Evolutionary conservation across 2,329 filamentous ascomycete species (phyloP).

Genomic region (Colletotrichum lindemuthianum): DNA sequence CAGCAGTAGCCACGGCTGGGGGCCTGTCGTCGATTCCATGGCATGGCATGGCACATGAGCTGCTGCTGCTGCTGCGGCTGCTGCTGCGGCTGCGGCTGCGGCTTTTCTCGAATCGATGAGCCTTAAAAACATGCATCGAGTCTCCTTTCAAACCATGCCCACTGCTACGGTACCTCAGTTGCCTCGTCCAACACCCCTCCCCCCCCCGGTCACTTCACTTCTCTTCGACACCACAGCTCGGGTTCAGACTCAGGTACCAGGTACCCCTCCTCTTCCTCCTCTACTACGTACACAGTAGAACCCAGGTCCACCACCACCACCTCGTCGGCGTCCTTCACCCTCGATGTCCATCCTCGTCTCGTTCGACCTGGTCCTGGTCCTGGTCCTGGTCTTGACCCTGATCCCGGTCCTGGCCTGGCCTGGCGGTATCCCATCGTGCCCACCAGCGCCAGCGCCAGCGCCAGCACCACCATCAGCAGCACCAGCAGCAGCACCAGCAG

Average conservation of each 20-base stretch:
- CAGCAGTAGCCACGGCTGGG: conserved; percentile 13
- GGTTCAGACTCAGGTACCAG: conserved; percentile 45
- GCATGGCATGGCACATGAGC: conserved; percentile 43
- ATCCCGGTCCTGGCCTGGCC: conserved; percentile 28
- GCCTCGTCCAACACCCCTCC: conserved; percentile 9
- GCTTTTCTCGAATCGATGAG: conserved; percentile 48
- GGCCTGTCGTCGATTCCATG: conserved; percentile 24
- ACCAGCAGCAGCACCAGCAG: too few relatives aligned
- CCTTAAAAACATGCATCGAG: conserved; percentile 46
- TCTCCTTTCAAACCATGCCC: conserved; percentile 45
- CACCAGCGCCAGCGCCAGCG: conserved; percentile 44
- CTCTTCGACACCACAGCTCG: conserved; percentile 43
- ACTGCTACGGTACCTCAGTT: conserved; percentile 41
- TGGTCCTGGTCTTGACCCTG: too few relatives aligned
- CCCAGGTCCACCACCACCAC: too few relatives aligned
- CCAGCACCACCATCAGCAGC: too few relatives aligned
- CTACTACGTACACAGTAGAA: too few relatives aligned
- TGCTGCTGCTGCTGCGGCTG: conserved; percentile 44
- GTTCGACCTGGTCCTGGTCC: too few relatives aligned
- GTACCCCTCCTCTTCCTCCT: conserved; percentile 39
- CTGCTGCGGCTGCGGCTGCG: conserved; percentile 48
- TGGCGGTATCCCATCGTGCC: conserved; percentile 36
- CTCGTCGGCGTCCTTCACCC: too few relatives aligned
- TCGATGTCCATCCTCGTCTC: too few relatives aligned
- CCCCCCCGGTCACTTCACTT: neutral